phyloP scores from a whole-genome alignment of 1,139 yeast genomes.

The Nadsonia starkeyi-henricii region DNA sequence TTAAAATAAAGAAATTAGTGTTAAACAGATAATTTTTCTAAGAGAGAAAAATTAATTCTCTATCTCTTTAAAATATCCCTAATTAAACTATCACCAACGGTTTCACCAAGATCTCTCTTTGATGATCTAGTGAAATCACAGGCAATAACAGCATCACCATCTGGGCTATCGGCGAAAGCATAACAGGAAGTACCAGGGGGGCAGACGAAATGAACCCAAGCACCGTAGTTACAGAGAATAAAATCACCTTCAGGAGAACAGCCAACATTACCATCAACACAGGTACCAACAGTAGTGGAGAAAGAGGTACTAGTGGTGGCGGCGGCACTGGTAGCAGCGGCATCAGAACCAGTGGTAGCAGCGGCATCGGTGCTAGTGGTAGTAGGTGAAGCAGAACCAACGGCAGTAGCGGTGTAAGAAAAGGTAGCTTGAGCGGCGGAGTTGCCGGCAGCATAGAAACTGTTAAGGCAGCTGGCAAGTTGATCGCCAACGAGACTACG shows the following conservation, averaged over 20 bases:
- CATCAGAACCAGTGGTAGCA: not conserved
- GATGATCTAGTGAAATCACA: conserved; percentile 12
- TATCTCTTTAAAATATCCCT: not conserved
- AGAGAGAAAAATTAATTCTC: too few relatives aligned
- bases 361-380: not conserved
- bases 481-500: not conserved
- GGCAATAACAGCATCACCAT: conserved; percentile 16
- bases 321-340: not conserved
- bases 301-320: not conserved
- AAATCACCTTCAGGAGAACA: conserved; percentile 36
- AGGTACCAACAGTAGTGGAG: conserved; percentile 14
- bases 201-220: conserved; percentile 42
- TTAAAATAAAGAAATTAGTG: too few relatives aligned
- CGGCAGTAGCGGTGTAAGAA: not conserved
- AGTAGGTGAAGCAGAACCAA: too few relatives aligned
- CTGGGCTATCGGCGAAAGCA: conserved; percentile 25
- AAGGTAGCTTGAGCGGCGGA: not conserved
- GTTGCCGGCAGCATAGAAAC: not conserved
- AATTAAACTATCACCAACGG: not conserved
- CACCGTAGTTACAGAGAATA: conserved; percentile 40
- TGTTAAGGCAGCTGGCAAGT: not conserved
- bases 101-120: not conserved
- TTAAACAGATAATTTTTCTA: too few relatives aligned
- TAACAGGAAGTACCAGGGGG: conserved; percentile 46
- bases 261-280: conserved; percentile 36